Conservation (phyloP, 2,329 filamentous ascomycete genomes). For the Nothomitra cinnamomea region DNA sequence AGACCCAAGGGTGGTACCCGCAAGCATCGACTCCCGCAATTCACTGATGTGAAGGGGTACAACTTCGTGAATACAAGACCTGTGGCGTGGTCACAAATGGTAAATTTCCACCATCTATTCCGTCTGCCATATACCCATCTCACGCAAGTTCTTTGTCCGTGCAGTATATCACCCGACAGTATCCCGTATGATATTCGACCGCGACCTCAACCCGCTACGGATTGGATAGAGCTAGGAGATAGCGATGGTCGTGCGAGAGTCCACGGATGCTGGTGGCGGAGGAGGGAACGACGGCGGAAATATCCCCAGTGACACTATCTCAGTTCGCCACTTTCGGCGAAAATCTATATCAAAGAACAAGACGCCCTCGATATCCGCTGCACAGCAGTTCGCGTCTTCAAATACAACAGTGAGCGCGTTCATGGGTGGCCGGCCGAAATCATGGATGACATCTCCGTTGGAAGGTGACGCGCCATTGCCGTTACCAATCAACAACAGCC, state of each 20-base stretch:
- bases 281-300: not conserved
- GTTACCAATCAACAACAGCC: not conserved
- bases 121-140: not conserved
- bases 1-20: too few species aligned
- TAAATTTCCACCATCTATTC: not conserved
- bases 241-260: not conserved
- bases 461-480: slow-evolving; percentile 7
- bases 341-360: not conserved
- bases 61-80: too few species aligned
- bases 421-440: slow-evolving; percentile 18
- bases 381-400: slow-evolving; percentile 17
- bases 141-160: not conserved
- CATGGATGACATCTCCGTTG: slow-evolving; percentile 17
- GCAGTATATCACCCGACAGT: not conserved
- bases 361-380: not conserved
- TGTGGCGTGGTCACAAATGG: too few species aligned
- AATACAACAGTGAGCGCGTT: slow-evolving; percentile 20
- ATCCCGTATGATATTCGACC: not conserved
- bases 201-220: not conserved
- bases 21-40: too few species aligned
- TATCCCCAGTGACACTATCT: too few species aligned
- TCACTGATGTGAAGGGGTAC: too few species aligned
- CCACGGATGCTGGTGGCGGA: not conserved
- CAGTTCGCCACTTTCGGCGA: not conserved
- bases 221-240: not conserved